phyloP scores from a whole-genome alignment of 805 yeast species.

The Yarrowia keelungensis region DNA sequence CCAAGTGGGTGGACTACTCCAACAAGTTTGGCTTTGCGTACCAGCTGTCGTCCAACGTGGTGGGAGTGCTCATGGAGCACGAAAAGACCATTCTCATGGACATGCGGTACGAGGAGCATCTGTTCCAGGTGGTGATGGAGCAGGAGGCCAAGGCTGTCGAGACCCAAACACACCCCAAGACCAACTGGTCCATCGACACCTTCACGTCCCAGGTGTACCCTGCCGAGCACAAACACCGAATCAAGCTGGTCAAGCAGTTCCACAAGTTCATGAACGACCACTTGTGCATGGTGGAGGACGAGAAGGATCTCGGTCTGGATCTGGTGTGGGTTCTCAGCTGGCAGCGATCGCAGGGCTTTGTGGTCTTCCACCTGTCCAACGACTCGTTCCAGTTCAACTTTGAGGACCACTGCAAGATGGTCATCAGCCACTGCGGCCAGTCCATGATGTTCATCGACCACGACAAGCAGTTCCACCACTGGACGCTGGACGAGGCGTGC shows the following conservation, averaged over 20 bases:
- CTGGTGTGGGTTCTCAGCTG: slow-evolving; percentile 76
- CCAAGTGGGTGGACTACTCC: slow-evolving; percentile 98
- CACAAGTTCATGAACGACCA: slow-evolving; percentile 92
- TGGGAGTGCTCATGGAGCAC: slow-evolving; percentile 89
- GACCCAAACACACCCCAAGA: slow-evolving; percentile 14
- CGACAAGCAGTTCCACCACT: slow-evolving; percentile 43
- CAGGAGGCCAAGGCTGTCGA: slow-evolving; percentile 53
- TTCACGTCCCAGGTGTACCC: slow-evolving; percentile 32
- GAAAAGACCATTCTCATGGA: slow-evolving; percentile 77
- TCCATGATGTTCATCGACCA: slow-evolving; percentile 74
- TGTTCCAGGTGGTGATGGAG: slow-evolving; percentile 48
- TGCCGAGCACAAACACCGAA: slow-evolving; percentile 55
- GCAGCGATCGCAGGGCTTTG: slow-evolving; percentile 76
- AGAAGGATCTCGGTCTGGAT: slow-evolving; percentile 12
- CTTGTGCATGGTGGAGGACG: slow-evolving; percentile 61
- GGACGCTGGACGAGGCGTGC: slow-evolving; percentile 40
- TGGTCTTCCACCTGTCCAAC: slow-evolving; percentile 92
- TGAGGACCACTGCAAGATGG: slow-evolving; percentile 90
- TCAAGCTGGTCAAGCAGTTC: slow-evolving; percentile 86
- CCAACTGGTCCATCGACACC: slow-evolving; percentile 24
- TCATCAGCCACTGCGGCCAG: slow-evolving; percentile 76
- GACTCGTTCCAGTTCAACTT: slow-evolving; percentile 95
- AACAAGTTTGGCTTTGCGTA: slow-evolving; percentile 95
- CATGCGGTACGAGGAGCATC: slow-evolving; percentile 49
- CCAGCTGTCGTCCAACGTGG: slow-evolving; percentile 85